phyloP scores from a whole-genome alignment of 2,329 filamentous ascomycete genomes.

The Bipolaris gigantea region DNA sequence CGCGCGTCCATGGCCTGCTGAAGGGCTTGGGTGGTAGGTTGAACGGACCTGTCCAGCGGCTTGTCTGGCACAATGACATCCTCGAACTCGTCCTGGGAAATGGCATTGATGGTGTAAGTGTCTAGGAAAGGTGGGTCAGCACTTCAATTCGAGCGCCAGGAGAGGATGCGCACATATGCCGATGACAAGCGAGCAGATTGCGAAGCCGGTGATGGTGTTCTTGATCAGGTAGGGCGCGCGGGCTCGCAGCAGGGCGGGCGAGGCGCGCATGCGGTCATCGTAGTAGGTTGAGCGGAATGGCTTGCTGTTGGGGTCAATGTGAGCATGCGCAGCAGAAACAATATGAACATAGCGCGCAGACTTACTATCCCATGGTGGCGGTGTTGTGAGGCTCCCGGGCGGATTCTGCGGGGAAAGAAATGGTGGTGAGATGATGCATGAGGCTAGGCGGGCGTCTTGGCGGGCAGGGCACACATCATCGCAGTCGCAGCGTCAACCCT shows the following conservation, averaged over 20 bases:
- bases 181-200: conserved; percentile 73
- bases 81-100: conserved; percentile 95
- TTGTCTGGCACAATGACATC: conserved; percentile 87
- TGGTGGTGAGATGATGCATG: conserved; percentile 23
- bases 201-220: conserved; percentile 81
- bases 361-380: conserved; percentile 44
- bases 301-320: conserved; percentile 26
- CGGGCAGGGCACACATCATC: conserved; percentile 14
- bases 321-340: conserved; percentile 5
- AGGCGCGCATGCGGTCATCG: conserved; percentile 81
- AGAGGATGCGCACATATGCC: conserved; percentile 71
- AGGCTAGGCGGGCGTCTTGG: conserved; percentile 17
- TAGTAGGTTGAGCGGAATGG: conserved; percentile 80
- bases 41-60: conserved; percentile 55
- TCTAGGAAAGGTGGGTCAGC: conserved; percentile 51
- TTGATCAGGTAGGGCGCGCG: conserved; percentile 89
- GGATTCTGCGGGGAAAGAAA: conserved; percentile 23
- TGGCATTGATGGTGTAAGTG: conserved; percentile 73
- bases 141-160: not conserved
- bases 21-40: conserved; percentile 34
- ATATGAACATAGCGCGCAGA: not conserved
- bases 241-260: conserved; percentile 85
- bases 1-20: conserved; percentile 36
- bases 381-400: conserved; percentile 19
- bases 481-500: conserved; percentile 9